Evolutionary conservation across 768 basidiomycete genomes (phyloP).

Genomic region (Serendipita sp.): DNA sequence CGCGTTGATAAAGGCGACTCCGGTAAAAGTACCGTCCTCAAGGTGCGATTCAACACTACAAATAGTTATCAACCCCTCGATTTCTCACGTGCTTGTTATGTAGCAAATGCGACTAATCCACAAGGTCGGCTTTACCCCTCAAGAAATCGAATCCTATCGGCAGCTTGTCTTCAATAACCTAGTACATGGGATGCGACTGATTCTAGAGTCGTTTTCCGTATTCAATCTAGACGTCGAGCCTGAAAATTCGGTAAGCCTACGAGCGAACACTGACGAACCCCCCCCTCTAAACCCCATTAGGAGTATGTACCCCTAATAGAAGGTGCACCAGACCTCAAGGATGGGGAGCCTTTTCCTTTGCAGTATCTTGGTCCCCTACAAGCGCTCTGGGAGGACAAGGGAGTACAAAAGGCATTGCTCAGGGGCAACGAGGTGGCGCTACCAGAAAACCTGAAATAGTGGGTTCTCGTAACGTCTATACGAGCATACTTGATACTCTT

Average conservation of each 20-base stretch:
- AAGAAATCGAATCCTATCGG: constrained; percentile 77
- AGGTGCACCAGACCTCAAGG: constrained; percentile 51
- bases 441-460: constrained; percentile 74
- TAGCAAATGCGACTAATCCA: constrained; percentile 98
- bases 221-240: constrained; percentile 62
- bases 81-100: neutral
- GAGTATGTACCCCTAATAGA: constrained; percentile 46
- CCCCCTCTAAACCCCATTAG: constrained; percentile 7
- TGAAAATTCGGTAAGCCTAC: constrained; percentile 27
- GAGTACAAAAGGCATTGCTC: constrained; percentile 57
- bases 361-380: constrained; percentile 51
- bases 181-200: constrained; percentile 63
- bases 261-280: neutral
- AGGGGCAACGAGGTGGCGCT: constrained; percentile 82
- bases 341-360: constrained; percentile 65
- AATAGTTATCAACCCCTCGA: too few relatives aligned
- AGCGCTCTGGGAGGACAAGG: constrained; percentile 59
- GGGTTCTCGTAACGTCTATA: neutral
- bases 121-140: constrained; percentile 58
- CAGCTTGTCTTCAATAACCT: constrained; percentile 90
- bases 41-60: constrained; percentile 29
- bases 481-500: neutral
- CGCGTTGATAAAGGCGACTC: constrained; percentile 33
- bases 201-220: constrained; percentile 80
- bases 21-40: constrained; percentile 84